Evolutionary conservation across 495 filamentous ascomycete genomes (phyloP).

Genomic region (Aspergillus olivimuriae): DNA sequence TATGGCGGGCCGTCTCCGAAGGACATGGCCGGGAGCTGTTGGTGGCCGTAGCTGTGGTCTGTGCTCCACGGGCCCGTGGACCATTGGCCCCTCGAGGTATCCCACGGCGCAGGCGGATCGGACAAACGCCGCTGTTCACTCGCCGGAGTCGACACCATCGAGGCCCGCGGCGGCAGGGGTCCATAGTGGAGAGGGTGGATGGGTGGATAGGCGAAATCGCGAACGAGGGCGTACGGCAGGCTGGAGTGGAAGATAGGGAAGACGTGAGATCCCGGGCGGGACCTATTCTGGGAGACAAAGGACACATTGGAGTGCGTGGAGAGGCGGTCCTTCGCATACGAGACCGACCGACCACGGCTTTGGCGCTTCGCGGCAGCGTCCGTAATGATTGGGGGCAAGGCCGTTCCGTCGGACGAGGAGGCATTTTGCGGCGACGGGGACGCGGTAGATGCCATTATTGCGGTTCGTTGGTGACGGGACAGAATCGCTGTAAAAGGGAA

Average conservation of each 20-base stretch:
- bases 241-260: slow-evolving; percentile 83
- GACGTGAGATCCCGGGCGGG: slow-evolving; percentile 68
- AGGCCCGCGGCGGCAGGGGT: slow-evolving; percentile 68
- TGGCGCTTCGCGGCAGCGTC: slow-evolving; percentile 32
- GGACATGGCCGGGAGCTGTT: slow-evolving; percentile 76
- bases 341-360: slow-evolving; percentile 57
- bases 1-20: slow-evolving; percentile 93
- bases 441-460: slow-evolving; percentile 56
- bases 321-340: slow-evolving; percentile 67
- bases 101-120: slow-evolving; percentile 64
- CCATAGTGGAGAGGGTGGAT: slow-evolving; percentile 90
- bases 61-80: slow-evolving; percentile 43
- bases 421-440: slow-evolving; percentile 44
- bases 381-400: slow-evolving; percentile 36
- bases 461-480: too few relatives aligned
- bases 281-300: slow-evolving; percentile 48
- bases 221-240: slow-evolving; percentile 80
- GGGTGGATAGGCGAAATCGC: slow-evolving; percentile 89
- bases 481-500: too few relatives aligned
- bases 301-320: slow-evolving; percentile 61
- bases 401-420: slow-evolving; percentile 32
- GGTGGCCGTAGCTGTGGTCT: slow-evolving; percentile 35
- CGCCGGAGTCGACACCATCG: slow-evolving; percentile 74
- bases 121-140: slow-evolving; percentile 77
- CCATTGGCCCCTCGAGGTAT: slow-evolving; percentile 45